Base-by-base conservation (phyloP, 352 stramenopile species). In the Phytophthora ohioensis region DNA sequence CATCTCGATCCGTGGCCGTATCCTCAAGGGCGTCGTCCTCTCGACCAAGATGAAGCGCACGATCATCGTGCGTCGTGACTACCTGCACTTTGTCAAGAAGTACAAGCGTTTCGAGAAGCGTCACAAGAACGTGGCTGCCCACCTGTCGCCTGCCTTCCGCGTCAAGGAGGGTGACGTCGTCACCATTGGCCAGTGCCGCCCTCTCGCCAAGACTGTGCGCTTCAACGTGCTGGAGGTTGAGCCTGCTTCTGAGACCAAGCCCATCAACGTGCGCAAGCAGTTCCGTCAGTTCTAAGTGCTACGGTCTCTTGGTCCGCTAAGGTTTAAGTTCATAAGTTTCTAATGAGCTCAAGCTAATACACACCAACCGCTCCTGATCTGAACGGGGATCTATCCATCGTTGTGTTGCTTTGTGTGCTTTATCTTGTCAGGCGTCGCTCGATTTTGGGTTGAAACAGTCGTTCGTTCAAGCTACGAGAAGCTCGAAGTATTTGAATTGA, bases 21-120 rank as follows among this genome's bases (percentile, higher is more conserved):
- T 97, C 73, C 87, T 99, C 56, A 99, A 99, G 91, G 98, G 98
- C 70, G 90, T 99, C 57, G 97, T 99, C 47, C 97, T 99, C 68
- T 99, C 97, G 75, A 99, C 91, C 82, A 99, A 99, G 94, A 99
- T 99, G 98, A 99, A 99, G 84, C 94, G 97, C 85, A 99, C 98
- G 54, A 97, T 99, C 80, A 97, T 99, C 75, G 97, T 99, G 64
- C 96, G 98, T 90, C 92, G 98, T 80, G 98, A 99, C 83, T 99
- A 99, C 90, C 85, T 99, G 68, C 98, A 99, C 88, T 99, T 97
- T 85, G 96, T 99, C 69, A 91, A 89, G 79, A 99, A 99, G 95
- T 99, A 99, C 97, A 97, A 96, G 74, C 95, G 97, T 97, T 99
- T 99, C 83, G 98, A 99, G 87, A 99, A 99, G 93, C 95, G 97